Evolutionary conservation across 2,329 filamentous ascomycete genomes (phyloP).

Genomic region (Tolypocladium tropicale): DNA sequence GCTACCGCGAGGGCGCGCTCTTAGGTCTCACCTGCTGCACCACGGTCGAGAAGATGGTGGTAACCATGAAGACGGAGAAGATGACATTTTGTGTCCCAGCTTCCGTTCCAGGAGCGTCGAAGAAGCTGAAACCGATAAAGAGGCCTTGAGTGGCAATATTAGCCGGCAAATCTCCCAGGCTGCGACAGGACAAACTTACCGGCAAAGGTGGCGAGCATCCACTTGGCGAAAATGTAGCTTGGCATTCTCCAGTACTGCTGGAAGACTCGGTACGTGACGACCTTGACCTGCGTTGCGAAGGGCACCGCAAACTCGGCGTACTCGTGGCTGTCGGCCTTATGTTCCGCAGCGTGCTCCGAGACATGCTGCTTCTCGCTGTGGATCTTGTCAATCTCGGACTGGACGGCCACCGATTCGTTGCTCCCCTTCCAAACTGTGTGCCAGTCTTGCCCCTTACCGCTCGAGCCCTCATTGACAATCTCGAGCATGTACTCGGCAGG

Average conservation of each 20-base stretch:
- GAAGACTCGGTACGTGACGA: slow-evolving; percentile 61
- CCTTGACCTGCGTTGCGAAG: slow-evolving; percentile 52
- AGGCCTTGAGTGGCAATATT: slow-evolving; percentile 27
- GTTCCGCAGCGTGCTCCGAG: slow-evolving; percentile 6
- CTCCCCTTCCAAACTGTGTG: slow-evolving; percentile 53
- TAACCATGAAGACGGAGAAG: slow-evolving; percentile 66
- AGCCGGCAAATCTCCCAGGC: neutral
- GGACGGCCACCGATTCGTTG: slow-evolving; percentile 37
- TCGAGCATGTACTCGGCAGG: slow-evolving; percentile 69
- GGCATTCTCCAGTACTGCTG: slow-evolving; percentile 80
- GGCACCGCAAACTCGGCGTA: slow-evolving; percentile 69
- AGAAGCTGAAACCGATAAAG: slow-evolving; percentile 71
- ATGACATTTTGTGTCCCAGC: slow-evolving; percentile 67
- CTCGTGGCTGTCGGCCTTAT: slow-evolving; percentile 10
- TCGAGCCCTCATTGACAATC: slow-evolving; percentile 30
- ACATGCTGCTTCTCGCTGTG: slow-evolving; percentile 33
- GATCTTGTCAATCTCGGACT: slow-evolving; percentile 54
- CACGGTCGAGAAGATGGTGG: slow-evolving; percentile 62
- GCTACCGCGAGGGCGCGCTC: slow-evolving; percentile 3
- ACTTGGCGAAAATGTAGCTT: slow-evolving; percentile 66
- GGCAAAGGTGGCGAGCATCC: slow-evolving; percentile 46
- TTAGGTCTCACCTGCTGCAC: slow-evolving; percentile 49
- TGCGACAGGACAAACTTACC: slow-evolving; percentile 5
- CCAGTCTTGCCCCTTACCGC: slow-evolving; percentile 46
- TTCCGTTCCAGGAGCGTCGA: slow-evolving; percentile 37